These are phyloP conservation scores for Trypanosoma cruzi DNA, from an alignment of 208 protist genomes.

Conservation along the genomic window DNA sequence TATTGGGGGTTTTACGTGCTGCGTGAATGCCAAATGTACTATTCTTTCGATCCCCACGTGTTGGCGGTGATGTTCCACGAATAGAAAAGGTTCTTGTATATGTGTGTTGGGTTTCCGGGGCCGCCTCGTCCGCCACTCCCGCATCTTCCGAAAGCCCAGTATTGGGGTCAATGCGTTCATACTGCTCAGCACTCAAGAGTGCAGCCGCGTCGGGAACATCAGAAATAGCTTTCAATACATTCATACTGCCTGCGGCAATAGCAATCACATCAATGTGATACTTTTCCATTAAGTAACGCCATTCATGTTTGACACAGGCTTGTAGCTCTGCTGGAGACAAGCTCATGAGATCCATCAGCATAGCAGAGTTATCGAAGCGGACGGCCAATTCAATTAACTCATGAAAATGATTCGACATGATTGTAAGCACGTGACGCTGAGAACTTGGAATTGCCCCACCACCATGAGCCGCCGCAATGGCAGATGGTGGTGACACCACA, in stretches of 20 bases:
- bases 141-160: constrained; percentile 64
- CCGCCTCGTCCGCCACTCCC: background rate
- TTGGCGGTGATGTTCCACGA: no score
- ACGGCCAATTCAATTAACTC: constrained; percentile 75
- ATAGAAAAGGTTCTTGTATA: background rate
- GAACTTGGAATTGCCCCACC: constrained; percentile 20
- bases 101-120: background rate
- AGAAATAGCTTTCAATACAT: constrained; percentile 44
- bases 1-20: background rate
- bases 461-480: background rate
- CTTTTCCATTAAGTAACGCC: constrained; percentile 43
- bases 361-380: constrained; percentile 68
- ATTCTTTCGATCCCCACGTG: background rate
- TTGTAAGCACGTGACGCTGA: constrained; percentile 16
- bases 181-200: constrained; percentile 53
- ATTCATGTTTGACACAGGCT: constrained; percentile 23
- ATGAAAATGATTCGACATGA: constrained; percentile 33
- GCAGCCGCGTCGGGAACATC: constrained; percentile 22
- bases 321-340: constrained; percentile 25
- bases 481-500: constrained; percentile 4
- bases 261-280: constrained; percentile 64
- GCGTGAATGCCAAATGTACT: background rate
- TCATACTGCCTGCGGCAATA: constrained; percentile 60
- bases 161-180: constrained; percentile 73
- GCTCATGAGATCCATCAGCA: constrained; percentile 53